Base-by-base conservation (phyloP, 2,329 filamentous ascomycete species). In the Phoma sp. region DNA sequence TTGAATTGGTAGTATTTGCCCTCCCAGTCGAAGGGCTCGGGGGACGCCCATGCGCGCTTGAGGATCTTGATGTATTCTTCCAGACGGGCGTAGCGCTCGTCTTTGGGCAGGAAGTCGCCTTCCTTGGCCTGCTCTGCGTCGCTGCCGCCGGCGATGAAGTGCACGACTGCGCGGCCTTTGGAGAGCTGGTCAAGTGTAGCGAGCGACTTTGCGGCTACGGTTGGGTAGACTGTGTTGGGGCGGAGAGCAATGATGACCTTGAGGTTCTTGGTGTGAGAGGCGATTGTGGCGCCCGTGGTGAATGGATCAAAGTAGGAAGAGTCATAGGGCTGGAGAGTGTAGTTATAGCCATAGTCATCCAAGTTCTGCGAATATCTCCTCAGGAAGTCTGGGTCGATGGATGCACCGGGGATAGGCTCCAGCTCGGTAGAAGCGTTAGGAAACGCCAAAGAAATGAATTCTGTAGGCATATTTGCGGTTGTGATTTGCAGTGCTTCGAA, bases 1-100 rank as follows among this genome's bases (percentile, higher is more conserved):
- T 84, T 85, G 77, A 87, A 86, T 47, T 80, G 75, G 69, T 83
- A 87, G 71, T 84, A 83, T 57, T 82, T 80, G 42, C 83, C 79
- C 2, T 85, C 81, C 84, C 84, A 87, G 73, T 86, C 84, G 50
- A 87, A 87, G 0, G 84, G 79, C 15, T 84, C 83, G 0, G 76
- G 43, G 0, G 83, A 85, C 17, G 77, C 65, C 84, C 84, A 87
- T 0, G 84, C 84, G 0, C 83, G 81, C 17, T 81, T 78, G 2
- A 87, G 77, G 61, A 87, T 87, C 56, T 76, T 77, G 74, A 87
- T 86, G 70, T 87, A 87, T 59, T 87, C 84, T 65, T 86, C 84
- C 5, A 84, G 74, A 0, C 84, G 80, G 9, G 65, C 81, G 59
- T 87, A 87, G 7, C 84, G 80, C 65, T 86, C 74, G 9, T 82